Percentiles rank a stretch among this genome's conserved stretches.
phyloP scores from a whole-genome alignment of 306 rosid species.

The Crataegus laevigata region DNA sequence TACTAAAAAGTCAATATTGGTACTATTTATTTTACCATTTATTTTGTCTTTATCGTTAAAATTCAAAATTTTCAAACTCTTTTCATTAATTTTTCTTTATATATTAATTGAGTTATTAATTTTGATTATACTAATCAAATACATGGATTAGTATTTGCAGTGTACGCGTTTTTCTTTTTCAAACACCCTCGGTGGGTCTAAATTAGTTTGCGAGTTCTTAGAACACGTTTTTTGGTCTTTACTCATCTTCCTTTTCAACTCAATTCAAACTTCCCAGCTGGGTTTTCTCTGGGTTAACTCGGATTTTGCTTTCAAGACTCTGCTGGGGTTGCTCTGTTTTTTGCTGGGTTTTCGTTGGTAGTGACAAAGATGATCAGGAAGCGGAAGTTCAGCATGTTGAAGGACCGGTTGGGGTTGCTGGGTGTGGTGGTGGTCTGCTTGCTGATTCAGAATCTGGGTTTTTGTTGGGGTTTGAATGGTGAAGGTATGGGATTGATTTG shows the following conservation, averaged over 20 bases:
- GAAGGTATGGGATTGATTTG: slow-evolving; percentile 46
- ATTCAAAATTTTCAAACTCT: too few species aligned
- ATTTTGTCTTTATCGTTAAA: too few species aligned
- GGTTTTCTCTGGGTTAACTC: neutral
- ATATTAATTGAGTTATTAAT: too few species aligned
- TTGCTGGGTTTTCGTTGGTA: neutral
- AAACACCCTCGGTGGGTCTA: slow-evolving; percentile 21
- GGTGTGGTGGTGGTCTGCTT: slow-evolving; percentile 28
- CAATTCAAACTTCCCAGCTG: neutral
- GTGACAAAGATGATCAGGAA: slow-evolving; percentile 28
- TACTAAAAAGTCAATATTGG: too few species aligned
- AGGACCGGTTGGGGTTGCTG: slow-evolving; percentile 15
- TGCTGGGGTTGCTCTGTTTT: slow-evolving; percentile 17
- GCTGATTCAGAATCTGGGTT: slow-evolving; percentile 37
- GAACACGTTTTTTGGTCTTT: slow-evolving; percentile 26
- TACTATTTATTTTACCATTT: too few species aligned
- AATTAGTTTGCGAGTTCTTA: slow-evolving; percentile 7
- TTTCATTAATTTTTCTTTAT: too few species aligned
- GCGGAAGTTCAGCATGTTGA: slow-evolving; percentile 38
- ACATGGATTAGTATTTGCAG: neutral
- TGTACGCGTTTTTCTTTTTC: slow-evolving; percentile 43
- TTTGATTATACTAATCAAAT: neutral
- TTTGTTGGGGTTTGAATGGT: slow-evolving; percentile 65
- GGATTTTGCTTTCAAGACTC: neutral
- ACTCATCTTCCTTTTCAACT: neutral